Conservation (phyloP, 192 early-diverging fungal species). For the Podila minutissima region DNA sequence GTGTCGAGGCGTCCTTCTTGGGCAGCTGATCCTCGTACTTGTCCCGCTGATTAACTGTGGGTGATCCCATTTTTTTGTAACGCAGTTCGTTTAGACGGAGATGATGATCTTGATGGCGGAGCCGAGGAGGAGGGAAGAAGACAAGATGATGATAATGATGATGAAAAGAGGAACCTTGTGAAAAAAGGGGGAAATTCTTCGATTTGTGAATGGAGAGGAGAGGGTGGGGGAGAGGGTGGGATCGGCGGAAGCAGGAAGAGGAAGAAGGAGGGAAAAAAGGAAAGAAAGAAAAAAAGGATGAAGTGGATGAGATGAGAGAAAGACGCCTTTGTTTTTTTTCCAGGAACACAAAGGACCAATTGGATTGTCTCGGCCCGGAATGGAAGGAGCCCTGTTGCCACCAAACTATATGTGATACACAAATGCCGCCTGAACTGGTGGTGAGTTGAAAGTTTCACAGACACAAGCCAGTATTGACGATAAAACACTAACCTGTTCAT, state of each 20-base stretch:
- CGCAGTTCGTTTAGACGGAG: background rate
- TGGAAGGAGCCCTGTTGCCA: background rate
- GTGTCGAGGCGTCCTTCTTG: constrained; percentile 33
- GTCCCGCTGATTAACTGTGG: constrained; percentile 37
- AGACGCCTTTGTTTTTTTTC: background rate
- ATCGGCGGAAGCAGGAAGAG: too few species aligned
- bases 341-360: background rate
- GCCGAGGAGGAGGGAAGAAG: background rate
- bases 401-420: background rate
- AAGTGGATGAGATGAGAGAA: background rate
- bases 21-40: constrained; percentile 37
- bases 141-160: too few species aligned
- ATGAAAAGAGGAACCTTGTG: too few species aligned
- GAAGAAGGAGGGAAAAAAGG: background rate
- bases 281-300: constrained; percentile 1
- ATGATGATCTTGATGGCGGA: background rate
- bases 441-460: background rate
- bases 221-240: background rate
- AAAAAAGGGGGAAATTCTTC: too few species aligned
- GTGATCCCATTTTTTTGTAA: constrained; percentile 8
- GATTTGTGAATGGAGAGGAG: too few species aligned
- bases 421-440: background rate
- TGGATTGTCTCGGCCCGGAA: background rate
- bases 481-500: background rate
- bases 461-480: background rate